Conservation (phyloP, 768 basidiomycete genomes). For the Mycena leptocephala region DNA sequence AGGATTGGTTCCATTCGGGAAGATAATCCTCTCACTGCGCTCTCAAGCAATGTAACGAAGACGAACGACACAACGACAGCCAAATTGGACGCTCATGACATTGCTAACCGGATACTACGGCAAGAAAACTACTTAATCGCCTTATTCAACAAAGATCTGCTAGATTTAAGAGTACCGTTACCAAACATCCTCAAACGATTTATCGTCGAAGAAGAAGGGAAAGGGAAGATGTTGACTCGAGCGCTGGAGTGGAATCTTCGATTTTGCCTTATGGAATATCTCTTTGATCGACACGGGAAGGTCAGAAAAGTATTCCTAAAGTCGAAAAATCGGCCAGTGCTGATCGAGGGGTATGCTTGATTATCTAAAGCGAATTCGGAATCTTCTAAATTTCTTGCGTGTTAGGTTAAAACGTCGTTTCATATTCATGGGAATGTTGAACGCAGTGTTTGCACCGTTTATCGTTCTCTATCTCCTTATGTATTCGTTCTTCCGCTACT, state of each 20-base stretch:
- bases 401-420: constrained; percentile 86
- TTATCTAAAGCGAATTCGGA: too few relatives aligned
- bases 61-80: constrained; percentile 80
- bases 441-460: constrained; percentile 96
- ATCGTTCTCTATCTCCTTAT: constrained; percentile 96
- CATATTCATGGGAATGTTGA: constrained; percentile 97
- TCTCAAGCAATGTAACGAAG: constrained; percentile 74
- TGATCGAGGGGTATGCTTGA: constrained; percentile 84
- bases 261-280: constrained; percentile 95
- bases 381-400: background rate
- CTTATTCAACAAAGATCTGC: constrained; percentile 95
- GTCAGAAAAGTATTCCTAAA: constrained; percentile 95
- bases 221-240: constrained; percentile 87
- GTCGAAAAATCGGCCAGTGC: constrained; percentile 80
- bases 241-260: constrained; percentile 98
- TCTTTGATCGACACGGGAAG: constrained; percentile 92
- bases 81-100: constrained; percentile 97
- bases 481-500: constrained; percentile 99
- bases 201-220: constrained; percentile 69
- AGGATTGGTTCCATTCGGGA: constrained; percentile 93
- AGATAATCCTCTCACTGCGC: constrained; percentile 92
- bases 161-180: constrained; percentile 90
- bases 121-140: constrained; percentile 99
- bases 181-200: constrained; percentile 73
- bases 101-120: constrained; percentile 97